These are phyloP conservation scores for Picea sitchensis DNA, from an alignment of 75 land plant species.

Conservation along the genomic window DNA sequence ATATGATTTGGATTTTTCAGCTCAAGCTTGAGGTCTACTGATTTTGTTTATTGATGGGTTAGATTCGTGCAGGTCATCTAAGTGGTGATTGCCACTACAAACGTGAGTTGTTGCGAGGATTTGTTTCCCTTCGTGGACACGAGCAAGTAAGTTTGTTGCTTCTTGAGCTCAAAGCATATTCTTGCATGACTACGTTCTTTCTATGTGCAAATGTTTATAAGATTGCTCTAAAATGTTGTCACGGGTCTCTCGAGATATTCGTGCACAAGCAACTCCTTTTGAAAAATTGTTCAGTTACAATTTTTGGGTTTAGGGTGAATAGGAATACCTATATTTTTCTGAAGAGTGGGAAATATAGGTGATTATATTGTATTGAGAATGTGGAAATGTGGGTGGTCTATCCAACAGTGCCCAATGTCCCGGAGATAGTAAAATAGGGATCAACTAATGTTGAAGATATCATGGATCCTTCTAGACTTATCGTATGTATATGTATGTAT, in stretches of 20 bases:
- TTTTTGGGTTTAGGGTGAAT: no score
- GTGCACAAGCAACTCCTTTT: no score
- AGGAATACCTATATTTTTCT: no score
- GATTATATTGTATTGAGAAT: no score
- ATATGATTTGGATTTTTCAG: not conserved
- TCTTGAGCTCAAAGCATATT: not conserved
- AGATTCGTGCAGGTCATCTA: conserved; percentile 95
- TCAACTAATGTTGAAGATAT: no score
- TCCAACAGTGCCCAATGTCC: no score
- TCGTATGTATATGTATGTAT: no score
- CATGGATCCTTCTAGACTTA: no score
- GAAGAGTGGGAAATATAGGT: no score
- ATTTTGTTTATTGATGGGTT: not conserved
- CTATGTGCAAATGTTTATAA: not conserved
- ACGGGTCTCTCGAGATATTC: not conserved
- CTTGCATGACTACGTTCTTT: conserved; percentile 2
- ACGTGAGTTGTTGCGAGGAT: conserved; percentile 82
- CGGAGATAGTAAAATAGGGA: no score
- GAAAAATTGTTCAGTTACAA: no score
- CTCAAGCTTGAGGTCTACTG: not conserved
- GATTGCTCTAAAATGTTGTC: not conserved
- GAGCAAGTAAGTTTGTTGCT: conserved; percentile 64
- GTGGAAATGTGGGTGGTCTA: no score
- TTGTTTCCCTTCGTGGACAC: conserved; percentile 68
- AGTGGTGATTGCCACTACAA: conserved; percentile 99